phyloP scores from a whole-genome alignment of 768 basidiomycete genomes.

The Pisolithus microcarpus region DNA sequence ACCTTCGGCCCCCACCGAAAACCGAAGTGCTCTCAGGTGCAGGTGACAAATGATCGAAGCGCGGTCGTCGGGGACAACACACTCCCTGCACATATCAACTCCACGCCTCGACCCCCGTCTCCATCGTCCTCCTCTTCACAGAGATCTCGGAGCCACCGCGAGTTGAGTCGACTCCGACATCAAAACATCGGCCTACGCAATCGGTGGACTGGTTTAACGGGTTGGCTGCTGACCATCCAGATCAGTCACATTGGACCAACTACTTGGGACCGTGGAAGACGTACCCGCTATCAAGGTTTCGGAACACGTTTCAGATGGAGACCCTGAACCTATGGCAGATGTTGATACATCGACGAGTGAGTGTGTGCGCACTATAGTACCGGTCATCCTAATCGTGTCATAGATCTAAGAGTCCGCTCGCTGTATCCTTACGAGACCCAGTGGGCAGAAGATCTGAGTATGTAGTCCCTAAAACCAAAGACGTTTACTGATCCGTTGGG shows the following conservation, averaged over 20 bases:
- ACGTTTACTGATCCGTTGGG: slow-evolving; percentile 5
- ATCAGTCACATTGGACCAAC: slow-evolving; percentile 39
- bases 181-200: slow-evolving; percentile 49
- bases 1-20: slow-evolving; percentile 33
- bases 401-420: slow-evolving; percentile 72
- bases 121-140: neutral
- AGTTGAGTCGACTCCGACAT: slow-evolving; percentile 12
- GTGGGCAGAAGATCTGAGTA: slow-evolving; percentile 82
- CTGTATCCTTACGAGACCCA: slow-evolving; percentile 83
- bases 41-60: slow-evolving; percentile 77
- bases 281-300: no score
- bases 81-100: slow-evolving; percentile 63
- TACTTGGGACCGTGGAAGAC: slow-evolving; percentile 52
- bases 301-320: no score
- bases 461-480: slow-evolving; percentile 23
- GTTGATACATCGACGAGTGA: no score
- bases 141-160: slow-evolving; percentile 1
- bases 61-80: slow-evolving; percentile 69
- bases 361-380: no score
- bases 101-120: slow-evolving; percentile 34
- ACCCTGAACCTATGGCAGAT: no score
- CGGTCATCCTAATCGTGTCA: neutral
- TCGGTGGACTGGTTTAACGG: slow-evolving; percentile 90
- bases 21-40: slow-evolving; percentile 62
- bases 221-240: slow-evolving; percentile 53